phyloP scores from a whole-genome alignment of 1,139 yeast species.

The Pichia inconspicua region DNA sequence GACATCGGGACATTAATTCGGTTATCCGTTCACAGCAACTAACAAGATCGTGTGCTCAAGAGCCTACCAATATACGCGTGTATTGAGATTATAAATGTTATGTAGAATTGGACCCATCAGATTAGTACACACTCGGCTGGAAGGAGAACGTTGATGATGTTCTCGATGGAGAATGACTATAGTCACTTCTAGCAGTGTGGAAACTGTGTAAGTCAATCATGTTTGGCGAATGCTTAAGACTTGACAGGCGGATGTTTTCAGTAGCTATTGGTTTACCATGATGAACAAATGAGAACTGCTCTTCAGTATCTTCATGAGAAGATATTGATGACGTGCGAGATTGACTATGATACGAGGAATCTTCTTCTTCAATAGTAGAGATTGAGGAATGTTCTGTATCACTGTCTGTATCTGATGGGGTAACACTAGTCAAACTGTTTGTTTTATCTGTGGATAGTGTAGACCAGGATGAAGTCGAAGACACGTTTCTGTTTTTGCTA shows the following conservation, averaged over 20 bases:
- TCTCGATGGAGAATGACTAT: background rate
- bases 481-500: background rate
- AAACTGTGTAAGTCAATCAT: background rate
- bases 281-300: background rate
- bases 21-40: too few relatives aligned
- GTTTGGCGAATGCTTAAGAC: background rate
- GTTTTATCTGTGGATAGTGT: background rate
- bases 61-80: too few relatives aligned
- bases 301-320: background rate
- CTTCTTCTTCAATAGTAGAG: conserved; percentile 14
- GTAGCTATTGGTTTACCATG: background rate
- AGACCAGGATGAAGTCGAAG: background rate
- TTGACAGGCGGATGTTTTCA: background rate
- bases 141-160: background rate
- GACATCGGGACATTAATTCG: too few relatives aligned
- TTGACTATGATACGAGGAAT: conserved; percentile 5
- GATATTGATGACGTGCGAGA: background rate
- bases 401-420: background rate
- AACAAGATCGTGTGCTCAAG: too few relatives aligned
- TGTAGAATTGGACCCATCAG: background rate
- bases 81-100: too few relatives aligned
- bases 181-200: background rate
- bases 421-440: too few relatives aligned
- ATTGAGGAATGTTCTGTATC: background rate
- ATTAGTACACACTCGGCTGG: background rate